A percentile compares a stretch with the other conserved stretches of the same genome.
Evolutionary conservation across 176 grass and related monocot genomes (phyloP).

Genomic region (Carex myosuroides): DNA sequence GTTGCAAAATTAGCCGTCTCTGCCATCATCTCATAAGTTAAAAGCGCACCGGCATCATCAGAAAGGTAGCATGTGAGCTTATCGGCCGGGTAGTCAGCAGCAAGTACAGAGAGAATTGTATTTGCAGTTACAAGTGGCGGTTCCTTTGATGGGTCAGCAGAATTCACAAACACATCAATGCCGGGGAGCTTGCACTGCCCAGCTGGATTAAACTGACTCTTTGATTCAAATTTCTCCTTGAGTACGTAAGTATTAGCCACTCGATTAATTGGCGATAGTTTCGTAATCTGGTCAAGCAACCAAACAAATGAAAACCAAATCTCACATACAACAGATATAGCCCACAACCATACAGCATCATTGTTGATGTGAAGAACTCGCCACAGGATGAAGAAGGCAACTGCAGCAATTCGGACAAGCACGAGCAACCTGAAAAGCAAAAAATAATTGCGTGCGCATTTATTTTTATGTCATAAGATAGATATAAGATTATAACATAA

Average conservation of each 20-base stretch:
- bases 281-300: conserved; percentile 22
- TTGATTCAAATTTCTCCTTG: conserved; percentile 23
- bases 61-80: conserved; percentile 25
- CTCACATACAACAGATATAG: conserved; percentile 16
- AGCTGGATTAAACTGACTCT: not conserved
- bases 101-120: conserved; percentile 18
- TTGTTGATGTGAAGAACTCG: conserved; percentile 17
- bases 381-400: conserved; percentile 26
- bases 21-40: conserved; percentile 23
- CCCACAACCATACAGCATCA: conserved; percentile 25
- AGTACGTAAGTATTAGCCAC: conserved; percentile 6
- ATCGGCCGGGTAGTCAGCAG: conserved; percentile 17
- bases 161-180: conserved; percentile 26
- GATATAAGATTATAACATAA: not conserved
- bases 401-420: conserved; percentile 14
- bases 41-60: conserved; percentile 19
- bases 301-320: conserved; percentile 15
- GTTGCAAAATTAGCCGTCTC: conserved; percentile 18
- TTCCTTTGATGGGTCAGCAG: conserved; percentile 16
- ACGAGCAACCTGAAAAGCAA: not conserved
- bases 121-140: conserved; percentile 26
- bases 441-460: too few relatives aligned
- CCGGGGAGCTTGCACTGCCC: conserved; percentile 15
- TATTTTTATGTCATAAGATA: not conserved
- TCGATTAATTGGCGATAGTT: conserved; percentile 16